A percentile compares a stretch with the other conserved stretches of the same genome.
These are phyloP conservation scores for Dipteronia sinensis DNA, from an alignment of 345 rosid genomes.

Conservation along the genomic window DNA sequence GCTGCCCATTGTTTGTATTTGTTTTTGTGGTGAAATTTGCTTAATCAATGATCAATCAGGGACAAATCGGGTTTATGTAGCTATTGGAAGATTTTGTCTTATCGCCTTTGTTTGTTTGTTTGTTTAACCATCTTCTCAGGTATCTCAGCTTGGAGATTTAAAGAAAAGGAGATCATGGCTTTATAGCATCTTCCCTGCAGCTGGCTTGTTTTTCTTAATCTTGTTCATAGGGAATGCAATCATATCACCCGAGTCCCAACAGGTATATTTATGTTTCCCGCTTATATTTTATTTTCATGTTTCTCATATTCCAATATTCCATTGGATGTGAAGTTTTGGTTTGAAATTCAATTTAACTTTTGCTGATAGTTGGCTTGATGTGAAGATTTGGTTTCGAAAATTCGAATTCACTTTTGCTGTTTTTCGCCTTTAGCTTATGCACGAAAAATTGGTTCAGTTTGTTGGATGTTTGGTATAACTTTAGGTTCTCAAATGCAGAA, in stretches of 20 bases:
- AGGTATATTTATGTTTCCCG: slow-evolving; percentile 33
- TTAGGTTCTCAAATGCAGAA: slow-evolving; percentile 39
- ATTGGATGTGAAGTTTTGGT: neutral
- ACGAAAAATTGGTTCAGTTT: neutral
- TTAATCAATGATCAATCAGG: neutral
- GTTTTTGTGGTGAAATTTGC: neutral
- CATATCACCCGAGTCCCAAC: slow-evolving; percentile 38
- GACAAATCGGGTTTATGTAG: neutral
- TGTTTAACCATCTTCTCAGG: slow-evolving; percentile 27
- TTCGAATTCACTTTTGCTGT: neutral
- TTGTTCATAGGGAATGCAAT: slow-evolving; percentile 40
- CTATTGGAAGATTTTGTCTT: neutral
- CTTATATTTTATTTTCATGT: neutral
- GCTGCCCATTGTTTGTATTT: neutral
- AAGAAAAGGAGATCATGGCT: slow-evolving; percentile 36
- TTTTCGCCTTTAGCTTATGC: neutral
- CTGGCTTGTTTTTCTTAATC: slow-evolving; percentile 43
- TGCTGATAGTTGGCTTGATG: too few species aligned
- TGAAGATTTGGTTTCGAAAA: neutral
- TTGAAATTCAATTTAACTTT: neutral
- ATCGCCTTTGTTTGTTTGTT: neutral
- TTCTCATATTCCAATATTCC: neutral
- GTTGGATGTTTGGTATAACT: neutral
- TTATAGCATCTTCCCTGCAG: slow-evolving; percentile 40
- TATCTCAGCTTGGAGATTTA: slow-evolving; percentile 32